Evolutionary conservation across 2,329 filamentous ascomycete genomes (phyloP), one percentile per base, ranked within the genome.

Genomic region (Clonostachys rhizophaga): DNA sequence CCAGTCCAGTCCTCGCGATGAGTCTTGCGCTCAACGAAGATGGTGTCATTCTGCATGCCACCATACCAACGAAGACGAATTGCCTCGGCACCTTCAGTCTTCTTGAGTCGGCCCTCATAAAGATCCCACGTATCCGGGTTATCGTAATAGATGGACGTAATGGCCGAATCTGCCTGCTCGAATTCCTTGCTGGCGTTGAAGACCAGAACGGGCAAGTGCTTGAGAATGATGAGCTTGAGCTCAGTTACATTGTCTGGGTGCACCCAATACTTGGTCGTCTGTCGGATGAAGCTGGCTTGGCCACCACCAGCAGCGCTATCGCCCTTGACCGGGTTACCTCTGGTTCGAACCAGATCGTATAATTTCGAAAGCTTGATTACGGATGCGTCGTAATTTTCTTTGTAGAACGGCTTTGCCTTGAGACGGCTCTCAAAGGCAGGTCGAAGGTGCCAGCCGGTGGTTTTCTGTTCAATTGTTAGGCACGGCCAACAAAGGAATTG

Each of bases 251-350:
- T 99, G 68, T 97, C 94, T 4, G 89, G 89, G 62, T 99, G 94
- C 42, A 99, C 94, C 94, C 94, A 99, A 73, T 99, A 99, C 69
- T 99, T 99, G 34, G 94, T 99, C 1, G 94, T 99, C 63, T 97
- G 89, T 50, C 94, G 88, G 52, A 99, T 84, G 62, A 99, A 99
- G 74, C 87, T 97, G 62, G 91, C 92, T 68, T 99, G 94, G 53
- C 80, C 83, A 47, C 92, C 94, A 57, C 94, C 94, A 14, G 94
- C 94, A 8, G 91, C 76, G 55, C 90, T 89, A 66, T 99, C 94
- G 48, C 94, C 94, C 69, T 90, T 91, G 59, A 90, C 84, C 0
- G 94, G 94, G 63, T 95, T 92, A 49, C 94, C 94, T 55, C 92
- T 82, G 3, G 92, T 99, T 47, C 94, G 84, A 14, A 97, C 94